These are phyloP conservation scores for Chrysanthemum makinoi DNA, from an alignment of 129 eudicot species.

Conservation along the genomic window DNA sequence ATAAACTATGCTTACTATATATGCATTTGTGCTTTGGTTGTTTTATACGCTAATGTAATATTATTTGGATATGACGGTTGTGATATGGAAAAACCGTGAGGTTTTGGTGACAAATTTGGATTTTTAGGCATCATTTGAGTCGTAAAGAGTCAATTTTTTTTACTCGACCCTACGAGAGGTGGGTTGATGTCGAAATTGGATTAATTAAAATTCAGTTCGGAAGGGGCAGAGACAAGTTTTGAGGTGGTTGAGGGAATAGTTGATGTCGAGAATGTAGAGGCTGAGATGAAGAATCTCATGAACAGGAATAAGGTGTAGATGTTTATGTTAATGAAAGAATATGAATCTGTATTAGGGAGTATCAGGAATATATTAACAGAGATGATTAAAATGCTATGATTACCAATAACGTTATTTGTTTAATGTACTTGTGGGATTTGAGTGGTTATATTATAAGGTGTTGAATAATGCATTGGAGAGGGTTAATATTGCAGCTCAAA, in stretches of 20 bases:
- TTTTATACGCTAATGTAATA: too few relatives aligned
- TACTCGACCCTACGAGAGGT: constrained; percentile 24
- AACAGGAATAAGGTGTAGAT: constrained; percentile 67
- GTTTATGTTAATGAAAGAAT: constrained; percentile 79
- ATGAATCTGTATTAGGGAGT: constrained; percentile 87
- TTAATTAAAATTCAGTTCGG: constrained; percentile 58
- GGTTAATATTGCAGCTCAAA: constrained; percentile 71
- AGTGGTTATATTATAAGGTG: constrained; percentile 78
- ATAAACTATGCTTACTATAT: too few relatives aligned
- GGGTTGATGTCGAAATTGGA: constrained; percentile 53
- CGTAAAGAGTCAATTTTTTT: not conserved
- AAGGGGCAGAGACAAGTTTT: not conserved
- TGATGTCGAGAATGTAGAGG: constrained; percentile 3
- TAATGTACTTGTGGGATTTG: constrained; percentile 93
- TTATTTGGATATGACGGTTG: too few relatives aligned
- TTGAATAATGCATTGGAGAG: constrained; percentile 90
- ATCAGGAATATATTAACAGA: constrained; percentile 82
- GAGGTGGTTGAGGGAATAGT: not conserved
- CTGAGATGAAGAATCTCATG: constrained; percentile 63
- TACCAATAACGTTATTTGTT: constrained; percentile 57
- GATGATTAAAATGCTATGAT: too few relatives aligned
- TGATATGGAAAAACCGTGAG: too few relatives aligned
- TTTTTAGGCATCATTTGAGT: too few relatives aligned
- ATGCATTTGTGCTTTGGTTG: too few relatives aligned
- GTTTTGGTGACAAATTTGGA: too few relatives aligned